Conservation (phyloP, 164 flowering plant genomes). For the Kingdonia uniflora region DNA sequence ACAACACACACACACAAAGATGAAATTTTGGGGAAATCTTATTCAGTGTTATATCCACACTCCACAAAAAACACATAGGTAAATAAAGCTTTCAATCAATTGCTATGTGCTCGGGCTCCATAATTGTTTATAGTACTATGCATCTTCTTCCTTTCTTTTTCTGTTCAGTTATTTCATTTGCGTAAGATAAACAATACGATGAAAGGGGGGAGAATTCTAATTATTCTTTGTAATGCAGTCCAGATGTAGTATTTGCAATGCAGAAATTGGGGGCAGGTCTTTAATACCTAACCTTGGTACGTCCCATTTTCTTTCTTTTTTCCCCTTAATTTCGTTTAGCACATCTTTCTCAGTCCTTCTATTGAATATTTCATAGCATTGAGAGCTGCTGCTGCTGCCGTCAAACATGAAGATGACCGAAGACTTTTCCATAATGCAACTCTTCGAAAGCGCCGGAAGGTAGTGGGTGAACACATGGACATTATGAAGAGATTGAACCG, state of each 20-base stretch:
- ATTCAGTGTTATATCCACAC: no score
- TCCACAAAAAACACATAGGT: no score
- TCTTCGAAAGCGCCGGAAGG: conserved; percentile 77
- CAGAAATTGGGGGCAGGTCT: conserved; percentile 57
- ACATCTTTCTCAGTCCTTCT: no score
- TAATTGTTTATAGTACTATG: no score
- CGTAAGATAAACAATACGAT: neutral
- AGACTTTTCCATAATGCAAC: conserved; percentile 81
- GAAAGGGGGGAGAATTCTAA: neutral
- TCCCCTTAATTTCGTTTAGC: neutral
- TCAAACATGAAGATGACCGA: conserved; percentile 77
- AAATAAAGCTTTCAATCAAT: no score
- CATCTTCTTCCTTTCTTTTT: no score
- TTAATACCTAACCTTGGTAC: conserved; percentile 82
- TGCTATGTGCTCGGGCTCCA: no score
- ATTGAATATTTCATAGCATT: conserved; percentile 38
- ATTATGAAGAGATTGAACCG: conserved; percentile 39
- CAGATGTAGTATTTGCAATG: conserved; percentile 72
- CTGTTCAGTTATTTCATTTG: no score
- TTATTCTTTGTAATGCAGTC: conserved; percentile 35
- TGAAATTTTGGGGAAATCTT: no score
- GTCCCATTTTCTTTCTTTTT: neutral
- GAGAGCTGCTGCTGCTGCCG: conserved; percentile 91
- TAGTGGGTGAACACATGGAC: conserved; percentile 53
- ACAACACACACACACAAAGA: no score